These are phyloP conservation scores for Pyropia yezoensis DNA, from an alignment of 23 red algal genomes.

Conservation along the genomic window DNA sequence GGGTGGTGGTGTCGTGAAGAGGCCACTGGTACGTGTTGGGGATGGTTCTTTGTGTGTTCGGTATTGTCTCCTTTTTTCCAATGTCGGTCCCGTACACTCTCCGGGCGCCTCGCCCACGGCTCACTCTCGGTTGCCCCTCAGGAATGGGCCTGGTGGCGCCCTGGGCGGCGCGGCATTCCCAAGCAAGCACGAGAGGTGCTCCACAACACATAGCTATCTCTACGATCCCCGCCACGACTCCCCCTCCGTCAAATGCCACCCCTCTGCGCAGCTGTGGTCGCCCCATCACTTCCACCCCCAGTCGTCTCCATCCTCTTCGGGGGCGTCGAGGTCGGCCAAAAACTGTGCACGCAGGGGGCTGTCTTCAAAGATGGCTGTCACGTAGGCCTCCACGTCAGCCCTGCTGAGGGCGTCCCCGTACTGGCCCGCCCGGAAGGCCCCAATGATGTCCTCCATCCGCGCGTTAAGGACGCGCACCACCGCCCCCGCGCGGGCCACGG, in stretches of 20 bases:
- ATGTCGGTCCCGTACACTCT: too few species aligned
- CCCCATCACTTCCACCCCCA: conserved; percentile 27
- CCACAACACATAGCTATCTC: too few species aligned
- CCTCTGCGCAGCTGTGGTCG: conserved; percentile 17
- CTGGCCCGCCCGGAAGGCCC: conserved; percentile 33
- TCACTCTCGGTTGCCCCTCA: too few species aligned
- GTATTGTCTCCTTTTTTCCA: too few species aligned
- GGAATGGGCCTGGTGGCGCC: too few species aligned
- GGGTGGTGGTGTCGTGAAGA: too few species aligned
- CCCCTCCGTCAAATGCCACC: neutral
- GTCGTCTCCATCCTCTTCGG: conserved; percentile 24
- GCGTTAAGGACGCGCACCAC: conserved; percentile 26
- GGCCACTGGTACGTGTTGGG: too few species aligned
- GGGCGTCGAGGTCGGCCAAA: conserved; percentile 34
- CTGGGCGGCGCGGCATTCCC: too few species aligned
- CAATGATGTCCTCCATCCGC: conserved; percentile 57
- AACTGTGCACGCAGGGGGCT: conserved; percentile 32
- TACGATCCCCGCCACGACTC: too few species aligned
- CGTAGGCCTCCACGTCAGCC: conserved; percentile 39
- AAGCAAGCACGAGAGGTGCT: too few species aligned
- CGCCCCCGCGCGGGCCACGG: neutral
- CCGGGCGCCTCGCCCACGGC: too few species aligned
- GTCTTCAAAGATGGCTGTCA: conserved; percentile 55
- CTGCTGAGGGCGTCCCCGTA: conserved; percentile 31
- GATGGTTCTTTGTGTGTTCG: too few species aligned